Conservation (phyloP, 768 basidiomycete species). For the Lepiota brunneoincarnata region DNA sequence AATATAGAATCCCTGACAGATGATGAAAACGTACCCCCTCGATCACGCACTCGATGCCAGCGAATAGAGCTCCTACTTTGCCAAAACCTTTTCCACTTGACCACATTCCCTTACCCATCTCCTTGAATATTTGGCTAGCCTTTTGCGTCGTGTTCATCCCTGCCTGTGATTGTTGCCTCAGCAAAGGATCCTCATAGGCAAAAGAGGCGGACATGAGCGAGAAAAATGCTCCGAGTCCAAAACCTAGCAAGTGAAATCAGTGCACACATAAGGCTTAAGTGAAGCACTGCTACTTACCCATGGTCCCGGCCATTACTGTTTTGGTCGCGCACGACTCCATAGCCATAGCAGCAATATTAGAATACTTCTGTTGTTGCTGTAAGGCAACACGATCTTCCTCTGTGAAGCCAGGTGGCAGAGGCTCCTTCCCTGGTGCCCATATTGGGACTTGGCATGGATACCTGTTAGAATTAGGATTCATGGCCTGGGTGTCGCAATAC, state of each 20-base stretch:
- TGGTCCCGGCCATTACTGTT: conserved; percentile 74
- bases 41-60: conserved; percentile 94
- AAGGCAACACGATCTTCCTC: conserved; percentile 73
- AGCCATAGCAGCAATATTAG: conserved; percentile 62
- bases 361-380: conserved; percentile 74
- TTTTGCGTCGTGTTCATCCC: conserved; percentile 70
- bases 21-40: conserved; percentile 69
- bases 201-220: conserved; percentile 95
- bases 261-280: conserved; percentile 7
- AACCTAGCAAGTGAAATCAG: conserved; percentile 46
- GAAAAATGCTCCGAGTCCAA: conserved; percentile 93
- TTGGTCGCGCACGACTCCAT: conserved; percentile 90
- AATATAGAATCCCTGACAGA: not conserved
- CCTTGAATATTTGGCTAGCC: conserved; percentile 81
- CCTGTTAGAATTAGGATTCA: conserved; percentile 29
- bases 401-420: conserved; percentile 78
- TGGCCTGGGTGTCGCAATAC: conserved; percentile 11
- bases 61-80: conserved; percentile 90
- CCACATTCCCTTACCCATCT: conserved; percentile 95
- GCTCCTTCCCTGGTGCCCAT: conserved; percentile 84
- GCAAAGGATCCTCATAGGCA: conserved; percentile 89
- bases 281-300: conserved; percentile 54
- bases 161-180: conserved; percentile 59
- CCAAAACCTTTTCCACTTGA: conserved; percentile 87
- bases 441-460: conserved; percentile 63